These are phyloP conservation scores for Podospora anserina DNA, from an alignment of 495 filamentous ascomycete genomes.

Conservation along the genomic window DNA sequence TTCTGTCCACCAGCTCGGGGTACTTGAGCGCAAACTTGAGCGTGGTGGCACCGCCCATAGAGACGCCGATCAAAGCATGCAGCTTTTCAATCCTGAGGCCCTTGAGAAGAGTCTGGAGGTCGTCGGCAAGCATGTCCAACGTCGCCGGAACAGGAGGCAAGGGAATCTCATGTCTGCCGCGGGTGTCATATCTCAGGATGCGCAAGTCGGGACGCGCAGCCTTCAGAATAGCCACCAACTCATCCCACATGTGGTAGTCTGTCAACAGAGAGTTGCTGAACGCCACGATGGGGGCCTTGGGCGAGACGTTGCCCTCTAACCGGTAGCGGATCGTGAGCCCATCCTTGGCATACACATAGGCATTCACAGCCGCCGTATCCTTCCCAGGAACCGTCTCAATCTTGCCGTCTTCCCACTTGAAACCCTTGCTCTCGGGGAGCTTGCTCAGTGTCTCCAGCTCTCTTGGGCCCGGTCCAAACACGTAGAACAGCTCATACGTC, in stretches of 20 bases:
- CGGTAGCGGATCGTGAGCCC: constrained; percentile 65
- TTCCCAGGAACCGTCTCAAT: constrained; percentile 44
- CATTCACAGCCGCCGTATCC: constrained; percentile 54
- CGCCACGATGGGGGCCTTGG: constrained; percentile 63
- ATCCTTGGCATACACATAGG: constrained; percentile 67
- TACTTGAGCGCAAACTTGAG: constrained; percentile 67
- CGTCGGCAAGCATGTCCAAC: constrained; percentile 62
- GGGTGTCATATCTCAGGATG: constrained; percentile 67
- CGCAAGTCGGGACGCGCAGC: constrained; percentile 60
- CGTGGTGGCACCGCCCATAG: constrained; percentile 71
- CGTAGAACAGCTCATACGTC: constrained; percentile 69
- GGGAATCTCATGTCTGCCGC: constrained; percentile 58
- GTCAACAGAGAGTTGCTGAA: constrained; percentile 75
- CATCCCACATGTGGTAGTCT: constrained; percentile 72
- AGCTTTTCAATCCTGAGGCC: constrained; percentile 60
- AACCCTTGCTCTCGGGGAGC: constrained; percentile 37
- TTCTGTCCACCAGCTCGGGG: constrained; percentile 54
- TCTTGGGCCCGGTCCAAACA: constrained; percentile 70
- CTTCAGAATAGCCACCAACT: constrained; percentile 58
- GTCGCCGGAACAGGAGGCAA: constrained; percentile 41
- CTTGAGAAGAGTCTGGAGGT: constrained; percentile 57
- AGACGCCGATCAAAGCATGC: constrained; percentile 65
- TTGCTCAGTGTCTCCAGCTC: constrained; percentile 53
- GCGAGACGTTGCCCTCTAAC: constrained; percentile 67
- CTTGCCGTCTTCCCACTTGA: constrained; percentile 52